Base-by-base conservation (phyloP, 352 stramenopile species). In the Phytopythium sindhum region DNA sequence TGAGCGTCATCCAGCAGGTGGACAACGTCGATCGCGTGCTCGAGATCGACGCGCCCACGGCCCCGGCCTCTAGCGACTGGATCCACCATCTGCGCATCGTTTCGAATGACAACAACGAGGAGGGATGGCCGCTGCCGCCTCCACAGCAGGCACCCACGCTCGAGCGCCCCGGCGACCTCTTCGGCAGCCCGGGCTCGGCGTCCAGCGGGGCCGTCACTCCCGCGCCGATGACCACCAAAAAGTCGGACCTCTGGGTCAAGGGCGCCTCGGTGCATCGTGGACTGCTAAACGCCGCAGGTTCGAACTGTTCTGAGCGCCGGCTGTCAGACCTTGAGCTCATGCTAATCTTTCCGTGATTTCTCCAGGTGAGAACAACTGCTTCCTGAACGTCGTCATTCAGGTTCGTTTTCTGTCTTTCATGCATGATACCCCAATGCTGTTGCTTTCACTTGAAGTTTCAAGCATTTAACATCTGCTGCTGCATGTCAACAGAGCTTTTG, bases 301-400 rank as follows among this genome's bases (percentile, higher is more conserved):
- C 31, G 31, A 35, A 8, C 31, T 35, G 31, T 8, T 35, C 31
- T 35, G 31, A 35, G 31, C 8, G 31, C 8, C 8, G 31, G 31
- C 8, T 8, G 8, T 8, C 31, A 35, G 31, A 35, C 31, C 31
- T 35, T 3, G 31, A 8, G 8, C 31, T 35, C 31, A 35, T 8
- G 31, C 31, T 35, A 8, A 35, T 35, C 31, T 8, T 35, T 35
- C 31, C 31, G 31, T 35, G 31, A 35, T 35, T 35, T 35, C 56
- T 2, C 19, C 70, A 74, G 89, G 89, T 61, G 88, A 97, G 65
- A 97, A 97, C 65, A 96, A 91, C 66, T 97, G 89, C 70, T 97
- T 96, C 62, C 72, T 97, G 66, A 96, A 97, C 61, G 89, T 97
- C 5, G 76, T 97, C 35, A 93, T 97, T 61, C 88, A 73, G 58